Evolutionary conservation across 1,284 basidiomycete genomes (phyloP), one percentile per base, ranked within the genome.

Genomic region (Austroboletus novae-zelandiae): DNA sequence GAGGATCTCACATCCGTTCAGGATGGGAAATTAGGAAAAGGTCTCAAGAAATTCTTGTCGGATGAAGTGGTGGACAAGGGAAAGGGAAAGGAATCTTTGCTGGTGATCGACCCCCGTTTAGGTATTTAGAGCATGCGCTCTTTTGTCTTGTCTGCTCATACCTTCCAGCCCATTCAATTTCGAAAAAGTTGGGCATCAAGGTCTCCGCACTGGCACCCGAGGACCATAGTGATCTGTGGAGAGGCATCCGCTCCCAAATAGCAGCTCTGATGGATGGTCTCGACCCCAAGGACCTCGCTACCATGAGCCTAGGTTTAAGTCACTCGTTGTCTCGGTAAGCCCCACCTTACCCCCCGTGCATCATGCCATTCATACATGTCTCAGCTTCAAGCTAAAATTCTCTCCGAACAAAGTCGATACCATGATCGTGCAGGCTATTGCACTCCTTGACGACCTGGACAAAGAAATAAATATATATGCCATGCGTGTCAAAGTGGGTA

Each of bases 391-490:
- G 80, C 83, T 99, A 66, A 98, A 99, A 75, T 99, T 99, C 74
- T 98, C 94, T 17, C 95, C 96, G 6, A 96, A 99, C 78, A 98
- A 98, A 74, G 95, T 99, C 44, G 96, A 99, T 71, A 98, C 94
- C 20, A 99, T 99, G 97, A 90, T 99, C 54, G 91, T 99, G 31
- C 97, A 99, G 73, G 96, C 96, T 14, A 98, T 99, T 66, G 96
- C 94, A n/a, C 78, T 99, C 23, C 81, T 99, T 51, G 96, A 99
- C 66, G 96, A 99, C 69, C 79, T 99, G 35, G 96, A 99, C 85
- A 99, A 99, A 76, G 96, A 99, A 75, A 93, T 98, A 71, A 99
- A 99, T 77, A 98, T 98, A 53, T 99, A 98, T 68, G 86, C 94
- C 18, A 99, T 99, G 96, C 84, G 96, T 66, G 93, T 97, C 50